These are phyloP conservation scores for Fraxinus xanthoxyloides DNA, from an alignment of 305 asterid species.

Conservation along the genomic window DNA sequence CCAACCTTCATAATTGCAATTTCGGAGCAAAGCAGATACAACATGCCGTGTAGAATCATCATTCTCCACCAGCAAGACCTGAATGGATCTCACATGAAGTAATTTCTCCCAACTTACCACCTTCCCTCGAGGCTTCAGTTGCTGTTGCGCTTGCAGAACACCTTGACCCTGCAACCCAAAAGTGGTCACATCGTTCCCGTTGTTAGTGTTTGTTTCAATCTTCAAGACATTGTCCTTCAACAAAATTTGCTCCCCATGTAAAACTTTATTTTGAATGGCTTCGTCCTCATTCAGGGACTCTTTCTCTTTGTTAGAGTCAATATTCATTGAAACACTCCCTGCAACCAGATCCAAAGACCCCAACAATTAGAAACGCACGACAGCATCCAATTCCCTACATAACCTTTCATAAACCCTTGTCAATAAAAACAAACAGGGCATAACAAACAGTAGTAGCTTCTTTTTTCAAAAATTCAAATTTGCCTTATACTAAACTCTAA, in stretches of 20 bases:
- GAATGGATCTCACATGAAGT: slow-evolving; percentile 74
- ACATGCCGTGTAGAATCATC: slow-evolving; percentile 83
- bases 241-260: slow-evolving; percentile 28
- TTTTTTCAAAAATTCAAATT: slow-evolving; percentile 23
- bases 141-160: slow-evolving; percentile 28
- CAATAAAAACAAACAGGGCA: slow-evolving; percentile 37
- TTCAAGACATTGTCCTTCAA: slow-evolving; percentile 28
- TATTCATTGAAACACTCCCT: slow-evolving; percentile 56
- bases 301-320: slow-evolving; percentile 41
- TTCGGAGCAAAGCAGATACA: slow-evolving; percentile 78
- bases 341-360: slow-evolving; percentile 48
- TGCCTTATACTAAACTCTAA: slow-evolving; percentile 14
- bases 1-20: slow-evolving; percentile 88
- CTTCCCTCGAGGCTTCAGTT: slow-evolving; percentile 42
- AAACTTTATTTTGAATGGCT: slow-evolving; percentile 25
- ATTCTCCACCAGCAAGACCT: slow-evolving; percentile 78
- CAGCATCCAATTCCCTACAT: background rate
- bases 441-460: slow-evolving; percentile 29
- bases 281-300: slow-evolving; percentile 40
- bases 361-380: slow-evolving; percentile 28
- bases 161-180: slow-evolving; percentile 19
- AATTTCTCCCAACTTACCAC: slow-evolving; percentile 71
- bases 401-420: slow-evolving; percentile 38
- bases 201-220: slow-evolving; percentile 21
- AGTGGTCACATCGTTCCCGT: slow-evolving; percentile 23